A percentile compares a stretch with the other conserved stretches of the same genome.
These are phyloP conservation scores for Fulvia fulva DNA, from an alignment of 2,329 filamentous ascomycete genomes.

Conservation along the genomic window DNA sequence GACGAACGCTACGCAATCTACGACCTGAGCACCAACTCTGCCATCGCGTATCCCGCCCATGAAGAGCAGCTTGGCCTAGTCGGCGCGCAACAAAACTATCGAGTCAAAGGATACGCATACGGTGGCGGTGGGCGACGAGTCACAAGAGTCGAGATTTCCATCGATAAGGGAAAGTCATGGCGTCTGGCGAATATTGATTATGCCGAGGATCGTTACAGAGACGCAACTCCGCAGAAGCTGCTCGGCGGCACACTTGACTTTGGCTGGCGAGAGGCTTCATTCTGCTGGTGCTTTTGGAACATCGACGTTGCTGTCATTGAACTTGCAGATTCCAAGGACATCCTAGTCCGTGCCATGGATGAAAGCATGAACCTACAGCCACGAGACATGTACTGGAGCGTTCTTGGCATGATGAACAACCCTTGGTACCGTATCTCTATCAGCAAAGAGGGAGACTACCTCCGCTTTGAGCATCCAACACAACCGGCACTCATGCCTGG, in stretches of 20 bases:
- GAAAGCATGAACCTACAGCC: constrained; percentile 83
- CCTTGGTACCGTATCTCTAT: constrained; percentile 85
- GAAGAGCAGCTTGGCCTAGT: constrained; percentile 60
- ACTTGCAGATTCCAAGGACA: constrained; percentile 62
- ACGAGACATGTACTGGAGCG: constrained; percentile 93
- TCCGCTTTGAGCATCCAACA: constrained; percentile 86
- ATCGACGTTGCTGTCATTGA: constrained; percentile 62
- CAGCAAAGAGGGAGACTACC: constrained; percentile 57
- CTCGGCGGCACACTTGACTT: constrained; percentile 77
- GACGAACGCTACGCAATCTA: constrained; percentile 93
- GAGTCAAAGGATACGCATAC: constrained; percentile 78
- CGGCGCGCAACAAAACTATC: constrained; percentile 54
- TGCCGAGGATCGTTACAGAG: constrained; percentile 78
- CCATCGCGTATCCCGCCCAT: constrained; percentile 74
- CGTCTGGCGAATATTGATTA: constrained; percentile 72
- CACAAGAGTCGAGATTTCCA: constrained; percentile 75
- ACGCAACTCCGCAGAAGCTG: constrained; percentile 58
- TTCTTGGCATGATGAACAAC: constrained; percentile 97
- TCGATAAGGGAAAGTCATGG: constrained; percentile 82
- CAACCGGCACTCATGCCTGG: constrained; percentile 71
- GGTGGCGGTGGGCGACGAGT: constrained; percentile 80
- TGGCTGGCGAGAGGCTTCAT: constrained; percentile 73
- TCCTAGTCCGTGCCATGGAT: constrained; percentile 84
- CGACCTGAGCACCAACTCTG: constrained; percentile 83
- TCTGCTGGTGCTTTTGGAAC: constrained; percentile 93